Evolutionary conservation across 768 basidiomycete species (phyloP), one percentile per base, ranked within the genome.

Genomic region (Termitomyces sp.): DNA sequence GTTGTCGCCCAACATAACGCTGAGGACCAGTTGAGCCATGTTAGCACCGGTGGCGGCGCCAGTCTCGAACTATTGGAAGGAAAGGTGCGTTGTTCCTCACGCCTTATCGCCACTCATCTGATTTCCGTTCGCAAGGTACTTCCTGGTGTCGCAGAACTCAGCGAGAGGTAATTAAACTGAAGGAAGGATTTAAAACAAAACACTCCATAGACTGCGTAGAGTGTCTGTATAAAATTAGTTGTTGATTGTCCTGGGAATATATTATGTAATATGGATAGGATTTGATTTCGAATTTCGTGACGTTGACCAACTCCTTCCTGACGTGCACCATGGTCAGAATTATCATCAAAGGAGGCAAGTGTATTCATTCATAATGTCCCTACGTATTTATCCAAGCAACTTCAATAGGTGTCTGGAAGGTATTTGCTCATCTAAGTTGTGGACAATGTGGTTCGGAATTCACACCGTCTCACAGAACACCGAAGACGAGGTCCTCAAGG

Each of bases 401-500:
- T 35, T 59, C 28, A 56, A 4, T 54, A 87, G 84, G 88, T 66
- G 89, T 91, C 57, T 91, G 89, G 89, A 91, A 91, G 83, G 89
- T 88, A 63, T 23, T 30, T 4, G n/a, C 26, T 28, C 26, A 40
- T 23, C n/a, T 19, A 12, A 1, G 3, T 28, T 28, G 10, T 11
- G 30, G 26, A 45, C 14, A 28, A 23, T 17, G n/a, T 38, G 23
- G 17, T 51, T 26, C 11, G 38, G 19, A 38, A 57, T 43, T 57
- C 30, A 61, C 50, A 33, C 17, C 6, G 26, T 46, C 40, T 33
- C 30, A 19, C 57, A 94, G 89, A 94, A 94, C 78, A 94, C 93
- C 23, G 93, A 95, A 72, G 95, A 99, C 70, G 97, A 99, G 71
- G 97, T 99, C 52, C 82, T 99, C 64, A 99, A 99, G 74, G 97